Conservation (phyloP, 169 alveolate genomes). For the Cryptosporidium ubiquitum region DNA sequence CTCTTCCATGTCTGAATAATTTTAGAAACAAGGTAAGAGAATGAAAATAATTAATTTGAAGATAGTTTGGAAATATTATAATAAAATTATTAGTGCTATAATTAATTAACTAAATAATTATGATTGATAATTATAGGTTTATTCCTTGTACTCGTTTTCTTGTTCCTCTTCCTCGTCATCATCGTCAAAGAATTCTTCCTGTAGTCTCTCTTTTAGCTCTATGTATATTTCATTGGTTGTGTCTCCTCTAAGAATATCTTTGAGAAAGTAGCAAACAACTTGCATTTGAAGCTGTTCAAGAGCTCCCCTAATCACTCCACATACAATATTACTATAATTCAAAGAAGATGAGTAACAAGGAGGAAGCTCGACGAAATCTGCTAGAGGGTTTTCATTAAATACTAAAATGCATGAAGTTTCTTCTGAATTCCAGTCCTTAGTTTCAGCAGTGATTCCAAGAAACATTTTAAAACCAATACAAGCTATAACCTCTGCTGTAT, state of each 20-base stretch:
- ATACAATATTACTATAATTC: conserved; percentile 84
- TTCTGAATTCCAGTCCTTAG: conserved; percentile 80
- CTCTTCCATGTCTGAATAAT: neutral
- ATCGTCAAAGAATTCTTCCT: conserved; percentile 65
- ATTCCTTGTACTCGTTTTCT: conserved; percentile 37
- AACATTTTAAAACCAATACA: conserved; percentile 87
- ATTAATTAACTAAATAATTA: conserved; percentile 1
- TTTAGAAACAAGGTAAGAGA: neutral
- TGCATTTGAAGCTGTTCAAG: conserved; percentile 86
- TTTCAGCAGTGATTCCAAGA: conserved; percentile 88
- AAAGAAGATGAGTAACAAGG: conserved; percentile 81
- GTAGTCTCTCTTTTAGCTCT: conserved; percentile 75
- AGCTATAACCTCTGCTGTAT: conserved; percentile 82
- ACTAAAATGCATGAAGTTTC: conserved; percentile 81
- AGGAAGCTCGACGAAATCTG: conserved; percentile 89
- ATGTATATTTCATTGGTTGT: conserved; percentile 84
- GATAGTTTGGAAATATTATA: neutral
- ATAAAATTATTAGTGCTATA: neutral
- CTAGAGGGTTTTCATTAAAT: conserved; percentile 87
- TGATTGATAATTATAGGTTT: neutral
- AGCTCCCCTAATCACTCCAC: conserved; percentile 91
- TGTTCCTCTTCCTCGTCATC: conserved; percentile 53
- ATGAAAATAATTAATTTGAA: neutral
- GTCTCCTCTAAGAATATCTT: conserved; percentile 87
- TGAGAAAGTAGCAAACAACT: conserved; percentile 80